Conservation (phyloP, 208 protist species). For the Angomonas ambiguus region DNA sequence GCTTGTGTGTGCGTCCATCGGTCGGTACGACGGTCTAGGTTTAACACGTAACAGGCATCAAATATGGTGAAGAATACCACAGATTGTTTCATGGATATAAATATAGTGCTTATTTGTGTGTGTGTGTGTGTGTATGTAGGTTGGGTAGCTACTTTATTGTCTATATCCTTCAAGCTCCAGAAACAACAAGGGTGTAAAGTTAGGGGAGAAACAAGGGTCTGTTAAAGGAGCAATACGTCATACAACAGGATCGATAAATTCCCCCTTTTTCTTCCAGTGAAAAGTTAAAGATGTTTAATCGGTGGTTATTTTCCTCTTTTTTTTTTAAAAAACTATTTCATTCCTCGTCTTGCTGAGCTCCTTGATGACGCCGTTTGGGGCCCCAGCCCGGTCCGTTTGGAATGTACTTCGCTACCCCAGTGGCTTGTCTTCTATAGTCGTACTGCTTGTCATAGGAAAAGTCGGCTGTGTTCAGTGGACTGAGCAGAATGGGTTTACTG, state of each 20-base stretch:
- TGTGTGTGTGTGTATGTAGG: background rate
- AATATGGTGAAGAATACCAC: conserved; percentile 42
- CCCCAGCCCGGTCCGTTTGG: conserved; percentile 87
- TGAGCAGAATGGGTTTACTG: conserved; percentile 17
- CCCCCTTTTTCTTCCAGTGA: no score
- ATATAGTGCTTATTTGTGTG: conserved; percentile 1
- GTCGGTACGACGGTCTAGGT: conserved; percentile 81
- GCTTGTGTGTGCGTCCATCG: conserved; percentile 65
- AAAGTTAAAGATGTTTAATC: background rate
- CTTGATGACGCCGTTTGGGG: conserved; percentile 77
- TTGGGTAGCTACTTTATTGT: background rate
- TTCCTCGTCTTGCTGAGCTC: conserved; percentile 29
- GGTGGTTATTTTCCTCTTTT: background rate
- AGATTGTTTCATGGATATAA: conserved; percentile 12
- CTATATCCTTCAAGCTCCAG: background rate
- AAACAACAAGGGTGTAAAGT: no score
- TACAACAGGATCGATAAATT: background rate
- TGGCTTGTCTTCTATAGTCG: conserved; percentile 71
- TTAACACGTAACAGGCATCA: conserved; percentile 88
- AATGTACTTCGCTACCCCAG: conserved; percentile 84
- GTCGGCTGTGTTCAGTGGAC: conserved; percentile 41
- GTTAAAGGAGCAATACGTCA: background rate
- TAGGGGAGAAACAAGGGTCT: background rate
- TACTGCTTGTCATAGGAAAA: conserved; percentile 76
- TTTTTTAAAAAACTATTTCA: conserved; percentile 13